Base-by-base conservation (phyloP, 139 green algal species). In the Tetradesmus lagerheimii region DNA sequence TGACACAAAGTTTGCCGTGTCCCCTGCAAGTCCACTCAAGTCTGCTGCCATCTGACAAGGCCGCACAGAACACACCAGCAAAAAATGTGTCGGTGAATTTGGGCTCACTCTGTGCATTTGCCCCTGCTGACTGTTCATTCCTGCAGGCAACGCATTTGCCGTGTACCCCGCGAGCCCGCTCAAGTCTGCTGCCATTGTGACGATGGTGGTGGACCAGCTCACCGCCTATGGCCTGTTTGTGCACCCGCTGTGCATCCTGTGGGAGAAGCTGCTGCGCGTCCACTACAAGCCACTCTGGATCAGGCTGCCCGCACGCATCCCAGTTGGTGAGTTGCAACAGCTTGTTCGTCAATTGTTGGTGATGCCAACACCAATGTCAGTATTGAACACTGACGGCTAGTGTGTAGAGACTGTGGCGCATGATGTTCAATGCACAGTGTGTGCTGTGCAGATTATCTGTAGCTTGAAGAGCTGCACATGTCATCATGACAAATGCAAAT, bases 71-170 rank as follows among this genome's bases (percentile, higher is more conserved):
- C n/a, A n/a, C n/a, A n/a, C n/a, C n/a, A n/a, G n/a, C n/a, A n/a
- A n/a, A n/a, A n/a, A n/a, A n/a, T n/a, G n/a, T n/a, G n/a, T n/a
- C n/a, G n/a, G n/a, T n/a, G n/a, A n/a, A n/a, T 89, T 57, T 57
- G 45, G 11, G 1, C 45, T 18, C 45, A 18, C 45, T 9, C 45
- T 57, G 45, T 76, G 80, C 18, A 27, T 47, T 76, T 37, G 5
- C n/a, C 6, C 4, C 57, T 88, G 83, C 83, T 80, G 62, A 50
- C 34, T 62, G 53, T 31, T 8, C 18, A 35, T 53, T 35, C 18
- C 41, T 82, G 64, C 84, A 89, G 84, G 62, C 84, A 89, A 89
- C 45, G 84, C 84, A 9, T 89, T 89, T 82, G 84, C 84, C 16
- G 37, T 89, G 3, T 89, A 67, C 64, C 84, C 84, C 1, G 4